Conservation (phyloP, 1,284 basidiomycete genomes). For the Sanghuangporus weigelae region DNA sequence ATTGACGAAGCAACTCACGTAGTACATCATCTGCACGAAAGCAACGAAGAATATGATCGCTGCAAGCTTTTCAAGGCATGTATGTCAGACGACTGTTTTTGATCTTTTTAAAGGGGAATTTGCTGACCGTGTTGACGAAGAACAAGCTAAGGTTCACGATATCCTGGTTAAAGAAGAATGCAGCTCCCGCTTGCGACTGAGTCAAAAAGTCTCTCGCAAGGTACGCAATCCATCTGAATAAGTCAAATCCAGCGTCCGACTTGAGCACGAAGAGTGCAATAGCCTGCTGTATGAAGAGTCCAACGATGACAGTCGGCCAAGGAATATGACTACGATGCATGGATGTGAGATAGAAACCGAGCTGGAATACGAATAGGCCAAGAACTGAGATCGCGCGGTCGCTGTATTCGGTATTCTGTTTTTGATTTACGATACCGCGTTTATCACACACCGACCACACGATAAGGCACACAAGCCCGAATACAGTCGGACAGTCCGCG, state of each 20-base stretch:
- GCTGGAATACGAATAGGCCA: slow-evolving; percentile 74
- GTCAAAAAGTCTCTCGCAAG: slow-evolving; percentile 69
- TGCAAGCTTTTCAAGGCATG: slow-evolving; percentile 40
- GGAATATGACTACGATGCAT: slow-evolving; percentile 55
- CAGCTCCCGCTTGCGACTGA: slow-evolving; percentile 58
- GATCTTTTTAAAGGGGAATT: background rate
- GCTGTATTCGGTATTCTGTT: slow-evolving; percentile 60
- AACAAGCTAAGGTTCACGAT: slow-evolving; percentile 64
- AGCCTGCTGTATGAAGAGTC: slow-evolving; percentile 78
- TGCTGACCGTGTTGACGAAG: slow-evolving; percentile 68
- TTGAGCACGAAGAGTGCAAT: slow-evolving; percentile 86
- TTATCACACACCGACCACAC: background rate
- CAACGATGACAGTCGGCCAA: slow-evolving; percentile 81
- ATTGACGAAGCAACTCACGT: slow-evolving; percentile 31
- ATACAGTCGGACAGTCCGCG: background rate
- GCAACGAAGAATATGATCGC: slow-evolving; percentile 87
- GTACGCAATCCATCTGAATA: slow-evolving; percentile 78
- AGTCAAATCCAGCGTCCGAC: slow-evolving; percentile 68
- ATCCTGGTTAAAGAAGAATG: slow-evolving; percentile 73
- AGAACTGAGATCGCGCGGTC: slow-evolving; percentile 80
- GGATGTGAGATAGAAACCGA: slow-evolving; percentile 62
- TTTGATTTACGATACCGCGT: background rate
- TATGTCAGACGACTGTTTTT: background rate
- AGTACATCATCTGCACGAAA: slow-evolving; percentile 83
- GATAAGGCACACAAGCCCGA: background rate